Evolutionary conservation across 495 filamentous ascomycete species (phyloP).

Genomic region (Astrothelium subdiscretum): DNA sequence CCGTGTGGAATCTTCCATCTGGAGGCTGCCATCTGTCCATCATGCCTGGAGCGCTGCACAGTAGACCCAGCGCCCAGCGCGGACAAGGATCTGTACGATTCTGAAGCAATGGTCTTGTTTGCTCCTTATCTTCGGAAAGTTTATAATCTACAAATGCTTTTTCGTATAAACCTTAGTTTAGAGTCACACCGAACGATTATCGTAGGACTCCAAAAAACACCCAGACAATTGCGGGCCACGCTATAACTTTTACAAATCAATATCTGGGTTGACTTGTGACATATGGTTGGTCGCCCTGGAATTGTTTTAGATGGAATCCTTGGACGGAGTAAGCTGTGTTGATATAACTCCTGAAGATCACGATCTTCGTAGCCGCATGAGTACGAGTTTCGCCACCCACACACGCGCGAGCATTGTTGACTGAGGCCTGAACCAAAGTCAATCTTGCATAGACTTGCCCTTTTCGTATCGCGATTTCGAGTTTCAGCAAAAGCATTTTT

Average conservation of each 20-base stretch:
- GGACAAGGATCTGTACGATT: not conserved
- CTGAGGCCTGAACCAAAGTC: too few relatives aligned
- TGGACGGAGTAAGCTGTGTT: not conserved
- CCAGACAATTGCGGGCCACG: not conserved
- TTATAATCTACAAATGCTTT: not conserved
- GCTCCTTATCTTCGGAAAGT: not conserved
- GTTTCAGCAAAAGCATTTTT: too few relatives aligned
- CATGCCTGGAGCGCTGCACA: not conserved
- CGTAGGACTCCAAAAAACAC: not conserved
- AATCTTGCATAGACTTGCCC: too few relatives aligned
- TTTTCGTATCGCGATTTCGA: too few relatives aligned
- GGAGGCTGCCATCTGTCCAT: not conserved
- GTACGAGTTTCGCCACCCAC: not conserved
- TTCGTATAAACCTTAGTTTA: not conserved
- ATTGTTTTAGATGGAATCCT: too few relatives aligned
- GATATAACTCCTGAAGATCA: not conserved
- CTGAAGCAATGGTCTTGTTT: not conserved
- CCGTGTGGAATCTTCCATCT: not conserved
- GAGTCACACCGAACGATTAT: not conserved
- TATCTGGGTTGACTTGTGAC: not conserved
- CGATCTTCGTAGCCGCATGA: not conserved
- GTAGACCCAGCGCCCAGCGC: not conserved
- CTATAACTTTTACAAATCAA: too few relatives aligned
- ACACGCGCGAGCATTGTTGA: not conserved
- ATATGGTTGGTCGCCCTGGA: too few relatives aligned